Percentiles rank a stretch among this genome's conserved stretches.
These are phyloP conservation scores for Auriculariales sp. DNA, from an alignment of 768 basidiomycete species.

Conservation along the genomic window DNA sequence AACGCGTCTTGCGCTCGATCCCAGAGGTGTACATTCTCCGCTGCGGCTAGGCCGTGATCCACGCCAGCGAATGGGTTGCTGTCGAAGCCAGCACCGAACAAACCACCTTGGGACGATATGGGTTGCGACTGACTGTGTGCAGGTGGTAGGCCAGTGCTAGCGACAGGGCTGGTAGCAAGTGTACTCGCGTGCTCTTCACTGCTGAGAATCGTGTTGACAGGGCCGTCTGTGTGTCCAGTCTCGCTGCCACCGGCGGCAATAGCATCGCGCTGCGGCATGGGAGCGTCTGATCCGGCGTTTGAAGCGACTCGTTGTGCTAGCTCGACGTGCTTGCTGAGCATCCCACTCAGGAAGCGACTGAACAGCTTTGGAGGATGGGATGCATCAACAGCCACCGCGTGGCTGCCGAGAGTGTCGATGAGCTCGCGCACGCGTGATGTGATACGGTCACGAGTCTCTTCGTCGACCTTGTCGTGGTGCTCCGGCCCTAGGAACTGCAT, in stretches of 20 bases:
- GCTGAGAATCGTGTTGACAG: too few relatives aligned
- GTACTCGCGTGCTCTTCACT: too few relatives aligned
- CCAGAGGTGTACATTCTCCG: not conserved
- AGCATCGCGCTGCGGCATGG: too few relatives aligned
- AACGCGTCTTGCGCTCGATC: not conserved
- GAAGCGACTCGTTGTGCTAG: not conserved
- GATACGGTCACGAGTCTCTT: slow-evolving; percentile 27
- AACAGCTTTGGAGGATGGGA: slow-evolving; percentile 70
- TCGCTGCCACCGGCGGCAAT: too few relatives aligned
- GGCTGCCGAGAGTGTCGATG: slow-evolving; percentile 55
- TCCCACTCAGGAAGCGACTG: slow-evolving; percentile 62
- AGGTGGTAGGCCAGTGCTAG: too few relatives aligned
- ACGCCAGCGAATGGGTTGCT: too few relatives aligned
- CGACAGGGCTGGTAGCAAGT: too few relatives aligned
- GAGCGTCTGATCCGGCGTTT: too few relatives aligned
- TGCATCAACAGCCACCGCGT: slow-evolving; percentile 67
- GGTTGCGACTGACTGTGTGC: too few relatives aligned
- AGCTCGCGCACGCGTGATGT: slow-evolving; percentile 57
- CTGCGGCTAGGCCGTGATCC: too few relatives aligned
- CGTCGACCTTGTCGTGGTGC: not conserved
- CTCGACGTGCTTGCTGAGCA: slow-evolving; percentile 32
- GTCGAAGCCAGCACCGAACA: not conserved
- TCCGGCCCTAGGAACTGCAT: not conserved
- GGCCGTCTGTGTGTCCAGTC: too few relatives aligned
- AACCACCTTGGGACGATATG: too few relatives aligned